A percentile compares a stretch with the other conserved stretches of the same genome.
These are phyloP conservation scores for Toxoplasma gondii DNA, from an alignment of 169 alveolate genomes.

Conservation along the genomic window DNA sequence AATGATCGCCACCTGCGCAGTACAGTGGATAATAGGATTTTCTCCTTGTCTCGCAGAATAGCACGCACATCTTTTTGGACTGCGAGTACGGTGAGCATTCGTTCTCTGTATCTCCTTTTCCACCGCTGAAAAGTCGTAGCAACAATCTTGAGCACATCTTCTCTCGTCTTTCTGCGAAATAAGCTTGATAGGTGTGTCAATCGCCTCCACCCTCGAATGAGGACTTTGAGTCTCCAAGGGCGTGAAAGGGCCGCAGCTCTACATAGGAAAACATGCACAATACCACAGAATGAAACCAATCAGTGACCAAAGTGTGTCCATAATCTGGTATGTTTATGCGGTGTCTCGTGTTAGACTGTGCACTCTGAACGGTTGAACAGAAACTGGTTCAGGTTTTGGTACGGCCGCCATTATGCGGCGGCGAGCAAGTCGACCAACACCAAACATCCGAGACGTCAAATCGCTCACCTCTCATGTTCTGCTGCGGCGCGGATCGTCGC, in stretches of 20 bases:
- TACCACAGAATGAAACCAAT: too few species aligned
- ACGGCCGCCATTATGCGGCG: too few species aligned
- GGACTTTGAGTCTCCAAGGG: background rate
- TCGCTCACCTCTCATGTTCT: background rate
- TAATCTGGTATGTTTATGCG: too few species aligned
- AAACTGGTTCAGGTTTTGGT: too few species aligned
- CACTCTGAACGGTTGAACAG: too few species aligned
- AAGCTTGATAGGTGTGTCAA: background rate
- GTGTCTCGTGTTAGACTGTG: too few species aligned
- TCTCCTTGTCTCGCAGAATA: background rate
- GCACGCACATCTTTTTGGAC: background rate
- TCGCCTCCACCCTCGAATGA: slow-evolving; percentile 3
- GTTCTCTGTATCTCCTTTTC: background rate
- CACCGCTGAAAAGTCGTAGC: background rate
- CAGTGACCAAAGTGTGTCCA: too few species aligned
- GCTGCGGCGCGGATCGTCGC: background rate
- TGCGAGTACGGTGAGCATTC: background rate
- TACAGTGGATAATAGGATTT: background rate
- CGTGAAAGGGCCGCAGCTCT: background rate
- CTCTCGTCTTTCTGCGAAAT: background rate
- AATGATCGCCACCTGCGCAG: background rate
- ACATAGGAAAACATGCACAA: background rate
- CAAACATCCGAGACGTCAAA: too few species aligned
- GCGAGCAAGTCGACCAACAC: too few species aligned
- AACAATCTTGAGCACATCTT: background rate